A percentile compares a stretch with the other conserved stretches of the same genome.
Evolutionary conservation across 768 basidiomycete species (phyloP).

Genomic region (Termitomyces sp.): DNA sequence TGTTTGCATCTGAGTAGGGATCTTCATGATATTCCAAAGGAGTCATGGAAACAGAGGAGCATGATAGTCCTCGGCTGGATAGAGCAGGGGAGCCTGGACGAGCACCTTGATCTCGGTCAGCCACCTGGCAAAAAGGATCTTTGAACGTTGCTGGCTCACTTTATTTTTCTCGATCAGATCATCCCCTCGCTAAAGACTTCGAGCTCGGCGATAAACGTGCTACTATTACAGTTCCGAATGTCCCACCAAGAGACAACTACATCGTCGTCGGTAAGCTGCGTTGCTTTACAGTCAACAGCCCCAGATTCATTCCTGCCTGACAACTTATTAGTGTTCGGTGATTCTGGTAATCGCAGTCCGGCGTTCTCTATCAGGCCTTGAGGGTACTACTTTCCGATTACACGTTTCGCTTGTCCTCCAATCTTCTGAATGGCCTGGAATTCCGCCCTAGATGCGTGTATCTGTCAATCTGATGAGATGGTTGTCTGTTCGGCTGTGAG

Average conservation of each 20-base stretch:
- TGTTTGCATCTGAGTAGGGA: conserved; percentile 34
- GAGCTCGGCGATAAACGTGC: conserved; percentile 42
- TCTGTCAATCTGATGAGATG: conserved; percentile 1
- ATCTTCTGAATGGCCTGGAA: not conserved
- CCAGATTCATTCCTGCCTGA: conserved; percentile 4
- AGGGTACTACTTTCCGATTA: conserved; percentile 1
- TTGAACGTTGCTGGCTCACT: conserved; percentile 3
- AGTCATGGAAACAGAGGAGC: conserved; percentile 36
- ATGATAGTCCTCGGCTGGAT: conserved; percentile 45
- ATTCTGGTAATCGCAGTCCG: conserved; percentile 55
- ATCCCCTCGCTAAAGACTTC: conserved; percentile 50
- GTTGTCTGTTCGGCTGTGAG: not conserved
- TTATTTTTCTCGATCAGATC: conserved; percentile 29
- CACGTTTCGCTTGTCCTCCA: not conserved
- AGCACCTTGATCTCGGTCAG: conserved; percentile 49
- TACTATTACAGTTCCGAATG: conserved; percentile 41
- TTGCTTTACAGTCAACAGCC: not conserved
- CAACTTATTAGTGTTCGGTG: conserved; percentile 43
- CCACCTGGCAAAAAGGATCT: conserved; percentile 1
- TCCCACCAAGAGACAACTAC: conserved; percentile 37
- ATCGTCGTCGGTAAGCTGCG: conserved; percentile 48
- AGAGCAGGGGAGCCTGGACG: conserved; percentile 33
- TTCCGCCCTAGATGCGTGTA: not conserved
- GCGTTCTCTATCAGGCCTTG: conserved; percentile 42
- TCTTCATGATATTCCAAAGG: conserved; percentile 30